Percentiles rank a stretch among this genome's conserved stretches.
These are phyloP conservation scores for Russula ochroleuca DNA, from an alignment of 768 basidiomycete genomes.

Conservation along the genomic window DNA sequence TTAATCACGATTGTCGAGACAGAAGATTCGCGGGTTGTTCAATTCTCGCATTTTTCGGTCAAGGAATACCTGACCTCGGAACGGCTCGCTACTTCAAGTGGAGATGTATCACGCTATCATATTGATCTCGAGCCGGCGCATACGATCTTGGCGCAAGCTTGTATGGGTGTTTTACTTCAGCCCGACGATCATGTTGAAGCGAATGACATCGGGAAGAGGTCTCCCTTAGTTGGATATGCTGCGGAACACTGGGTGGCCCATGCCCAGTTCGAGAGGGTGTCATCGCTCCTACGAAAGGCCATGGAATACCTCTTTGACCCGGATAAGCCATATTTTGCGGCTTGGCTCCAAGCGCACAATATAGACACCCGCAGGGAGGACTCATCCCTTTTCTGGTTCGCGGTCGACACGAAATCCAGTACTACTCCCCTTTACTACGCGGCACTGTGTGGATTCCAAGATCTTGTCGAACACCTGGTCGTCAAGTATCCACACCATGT, in stretches of 20 bases:
- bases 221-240: background rate
- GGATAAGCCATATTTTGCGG: background rate
- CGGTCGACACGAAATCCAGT: background rate
- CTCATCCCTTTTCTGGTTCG: background rate
- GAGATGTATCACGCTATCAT: conserved; percentile 2
- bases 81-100: background rate
- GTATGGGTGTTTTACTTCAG: background rate
- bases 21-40: background rate
- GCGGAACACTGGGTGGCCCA: background rate
- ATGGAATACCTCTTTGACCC: background rate
- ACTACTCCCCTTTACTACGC: background rate
- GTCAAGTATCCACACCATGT: background rate
- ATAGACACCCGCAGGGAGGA: too few species aligned
- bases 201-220: background rate
- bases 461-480: background rate
- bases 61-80: conserved; percentile 2
- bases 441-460: background rate
- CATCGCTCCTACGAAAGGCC: background rate
- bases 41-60: conserved; percentile 8
- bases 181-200: background rate
- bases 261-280: background rate
- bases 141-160: background rate
- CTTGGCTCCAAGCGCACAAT: background rate
- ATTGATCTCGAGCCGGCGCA: background rate
- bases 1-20: background rate